Base-by-base conservation (phyloP, 2,329 filamentous ascomycete species). In the Ascochyta rabiei region DNA sequence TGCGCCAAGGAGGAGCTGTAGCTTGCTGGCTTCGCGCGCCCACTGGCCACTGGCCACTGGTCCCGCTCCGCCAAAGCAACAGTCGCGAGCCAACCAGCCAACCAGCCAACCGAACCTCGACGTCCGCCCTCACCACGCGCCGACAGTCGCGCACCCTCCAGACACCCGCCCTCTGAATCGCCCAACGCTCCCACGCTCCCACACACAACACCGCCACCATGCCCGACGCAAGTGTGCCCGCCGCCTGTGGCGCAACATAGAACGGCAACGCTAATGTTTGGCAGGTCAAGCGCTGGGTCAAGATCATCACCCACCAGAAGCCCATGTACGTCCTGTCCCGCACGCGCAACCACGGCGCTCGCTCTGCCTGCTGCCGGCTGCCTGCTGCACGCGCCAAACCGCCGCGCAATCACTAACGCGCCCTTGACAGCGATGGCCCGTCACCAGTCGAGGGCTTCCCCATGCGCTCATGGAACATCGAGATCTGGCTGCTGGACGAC, bases 391-490 rank as follows among this genome's bases (percentile, higher is more conserved):
- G 52, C 62, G 56, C 60, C 44, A 23, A 13, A 26, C 1, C 1
- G 48, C n/a, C 33, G 21, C 33, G n/a, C 49, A 48, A n/a, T 41
- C 51, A 48, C 57, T 67, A 57, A 68, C 48, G 12, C 18, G 24
- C 21, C 18, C 19, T 12, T 8, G 23, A 53, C 71, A 92, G 89
- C 71, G 86, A 91, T 70, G 92, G 93, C 74, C 87, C 90, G 18
- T 89, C 90, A 13, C 89, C 89, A 34, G 84, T 91, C 62, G 90
- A 93, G 67, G 92, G 92, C 3, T 96, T 93, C 70, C 95, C 95
- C 10, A 93, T 97, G 86, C 89, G 95, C 75, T 82, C 86, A 77
- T 99, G 95, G 95, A 92, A 85, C 64, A 90, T 98, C 73, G 88
- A 89, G 77, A 82, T 99, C 65, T 91, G 86, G 77, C 77, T 98